These are phyloP conservation scores for Jamesozyma spencerorum DNA, from an alignment of 805 yeast species.

Conservation along the genomic window DNA sequence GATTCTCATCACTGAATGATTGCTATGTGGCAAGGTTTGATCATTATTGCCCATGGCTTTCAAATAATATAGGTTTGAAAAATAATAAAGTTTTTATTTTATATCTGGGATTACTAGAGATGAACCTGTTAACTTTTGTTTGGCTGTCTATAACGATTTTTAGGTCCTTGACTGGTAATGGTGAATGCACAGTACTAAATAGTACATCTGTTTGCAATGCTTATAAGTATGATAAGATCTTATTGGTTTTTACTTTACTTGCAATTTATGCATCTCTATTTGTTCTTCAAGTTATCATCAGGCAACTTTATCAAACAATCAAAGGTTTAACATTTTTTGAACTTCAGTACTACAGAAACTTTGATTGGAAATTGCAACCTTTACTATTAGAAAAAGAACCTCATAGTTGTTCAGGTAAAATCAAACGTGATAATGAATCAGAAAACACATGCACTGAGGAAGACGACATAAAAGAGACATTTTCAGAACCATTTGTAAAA, in stretches of 20 bases:
- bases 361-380: not conserved
- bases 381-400: not conserved
- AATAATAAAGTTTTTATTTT: slow-evolving; percentile 72
- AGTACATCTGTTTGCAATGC: not conserved
- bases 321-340: slow-evolving; percentile 52
- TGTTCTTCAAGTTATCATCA: slow-evolving; percentile 30
- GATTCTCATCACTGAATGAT: slow-evolving; percentile 50
- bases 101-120: slow-evolving; percentile 32
- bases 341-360: not conserved
- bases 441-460: too few species aligned
- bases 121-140: not conserved
- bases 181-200: not conserved
- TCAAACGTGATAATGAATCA: not conserved
- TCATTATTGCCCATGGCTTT: slow-evolving; percentile 93
- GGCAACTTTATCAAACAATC: slow-evolving; percentile 65
- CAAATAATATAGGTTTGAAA: slow-evolving; percentile 77
- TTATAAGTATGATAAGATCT: not conserved
- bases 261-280: not conserved
- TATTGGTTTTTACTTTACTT: not conserved
- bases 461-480: too few species aligned
- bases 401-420: too few species aligned
- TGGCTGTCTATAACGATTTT: not conserved
- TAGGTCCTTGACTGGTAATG: not conserved
- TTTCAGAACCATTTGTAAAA: not conserved
- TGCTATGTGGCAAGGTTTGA: slow-evolving; percentile 73